Percentiles rank a stretch among this genome's conserved stretches.
These are phyloP conservation scores for Lycium ferocissimum DNA, from an alignment of 257 asterid genomes.

Conservation along the genomic window DNA sequence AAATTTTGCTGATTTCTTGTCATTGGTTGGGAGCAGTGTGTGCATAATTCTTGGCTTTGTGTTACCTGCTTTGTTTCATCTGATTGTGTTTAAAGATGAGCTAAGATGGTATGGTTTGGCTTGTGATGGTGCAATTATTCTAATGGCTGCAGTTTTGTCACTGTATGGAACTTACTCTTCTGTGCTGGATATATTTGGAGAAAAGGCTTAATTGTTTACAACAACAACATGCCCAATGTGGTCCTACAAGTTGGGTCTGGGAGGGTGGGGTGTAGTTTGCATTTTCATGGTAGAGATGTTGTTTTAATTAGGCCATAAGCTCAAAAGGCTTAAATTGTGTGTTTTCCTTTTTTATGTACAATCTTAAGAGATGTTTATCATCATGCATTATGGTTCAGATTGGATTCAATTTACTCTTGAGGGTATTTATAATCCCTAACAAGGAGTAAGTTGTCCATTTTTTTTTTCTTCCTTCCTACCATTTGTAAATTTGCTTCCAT, in stretches of 20 bases:
- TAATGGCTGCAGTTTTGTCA: constrained; percentile 14
- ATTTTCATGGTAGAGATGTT: too few species aligned
- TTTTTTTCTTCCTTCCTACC: neutral
- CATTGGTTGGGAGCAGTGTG: constrained; percentile 31
- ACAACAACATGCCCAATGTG: too few species aligned
- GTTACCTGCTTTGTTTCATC: constrained; percentile 28
- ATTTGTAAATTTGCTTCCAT: constrained; percentile 11
- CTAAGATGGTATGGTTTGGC: constrained; percentile 28
- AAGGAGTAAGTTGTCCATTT: neutral
- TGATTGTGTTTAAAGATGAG: constrained; percentile 28
- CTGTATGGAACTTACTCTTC: constrained; percentile 28
- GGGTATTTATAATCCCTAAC: neutral
- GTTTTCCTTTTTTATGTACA: neutral
- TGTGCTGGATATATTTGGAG: constrained; percentile 6
- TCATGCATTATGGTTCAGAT: neutral
- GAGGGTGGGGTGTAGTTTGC: too few species aligned
- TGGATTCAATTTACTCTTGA: neutral
- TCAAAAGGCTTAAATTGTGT: neutral
- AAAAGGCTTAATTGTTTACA: neutral
- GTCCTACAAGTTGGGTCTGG: too few species aligned
- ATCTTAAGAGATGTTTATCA: constrained; percentile 1
- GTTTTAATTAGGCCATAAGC: too few species aligned
- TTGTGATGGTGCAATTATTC: constrained; percentile 24
- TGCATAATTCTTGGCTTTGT: constrained; percentile 30
- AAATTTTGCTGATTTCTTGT: constrained; percentile 32